A percentile compares a stretch with the other conserved stretches of the same genome.
Evolutionary conservation across 169 alveolate genomes (phyloP).

Genomic region (Toxoplasma gondii): DNA sequence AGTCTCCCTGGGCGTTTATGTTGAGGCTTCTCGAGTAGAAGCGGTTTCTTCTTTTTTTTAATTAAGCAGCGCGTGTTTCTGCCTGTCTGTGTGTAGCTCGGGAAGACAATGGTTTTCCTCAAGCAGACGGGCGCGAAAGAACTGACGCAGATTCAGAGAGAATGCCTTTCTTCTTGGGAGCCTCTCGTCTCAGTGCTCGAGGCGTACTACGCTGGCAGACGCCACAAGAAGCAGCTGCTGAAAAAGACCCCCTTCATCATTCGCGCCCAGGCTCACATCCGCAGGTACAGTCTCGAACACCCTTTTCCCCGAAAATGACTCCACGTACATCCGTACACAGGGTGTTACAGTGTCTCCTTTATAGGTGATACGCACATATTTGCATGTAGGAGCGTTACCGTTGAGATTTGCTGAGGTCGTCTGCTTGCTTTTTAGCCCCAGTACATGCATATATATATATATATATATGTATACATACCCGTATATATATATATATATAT

Average conservation of each 20-base stretch:
- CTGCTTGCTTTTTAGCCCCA: not conserved
- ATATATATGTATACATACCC: not conserved
- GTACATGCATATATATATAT: not conserved
- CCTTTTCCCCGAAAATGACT: not conserved
- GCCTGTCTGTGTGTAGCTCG: constrained; percentile 73
- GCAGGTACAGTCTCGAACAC: constrained; percentile 64
- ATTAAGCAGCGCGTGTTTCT: not conserved
- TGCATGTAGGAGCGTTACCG: not conserved
- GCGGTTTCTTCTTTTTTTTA: too few relatives aligned
- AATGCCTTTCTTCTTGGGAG: constrained; percentile 87
- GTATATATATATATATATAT: not conserved
- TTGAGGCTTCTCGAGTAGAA: too few relatives aligned
- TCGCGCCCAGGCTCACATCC: constrained; percentile 90
- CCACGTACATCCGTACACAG: not conserved
- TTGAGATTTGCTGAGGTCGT: not conserved
- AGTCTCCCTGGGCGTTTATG: too few relatives aligned
- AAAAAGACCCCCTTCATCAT: constrained; percentile 77
- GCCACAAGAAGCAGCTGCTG: constrained; percentile 71
- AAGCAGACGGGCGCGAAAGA: constrained; percentile 88
- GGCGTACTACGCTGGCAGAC: constrained; percentile 78
- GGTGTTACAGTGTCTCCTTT: not conserved
- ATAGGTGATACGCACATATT: not conserved
- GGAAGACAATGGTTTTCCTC: constrained; percentile 91
- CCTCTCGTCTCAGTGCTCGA: constrained; percentile 86
- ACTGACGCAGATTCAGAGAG: constrained; percentile 86